Percentiles rank a stretch among this genome's conserved stretches.
These are phyloP conservation scores for Xylariaceae sp. DNA, from an alignment of 2,329 filamentous ascomycete genomes.

Conservation along the genomic window DNA sequence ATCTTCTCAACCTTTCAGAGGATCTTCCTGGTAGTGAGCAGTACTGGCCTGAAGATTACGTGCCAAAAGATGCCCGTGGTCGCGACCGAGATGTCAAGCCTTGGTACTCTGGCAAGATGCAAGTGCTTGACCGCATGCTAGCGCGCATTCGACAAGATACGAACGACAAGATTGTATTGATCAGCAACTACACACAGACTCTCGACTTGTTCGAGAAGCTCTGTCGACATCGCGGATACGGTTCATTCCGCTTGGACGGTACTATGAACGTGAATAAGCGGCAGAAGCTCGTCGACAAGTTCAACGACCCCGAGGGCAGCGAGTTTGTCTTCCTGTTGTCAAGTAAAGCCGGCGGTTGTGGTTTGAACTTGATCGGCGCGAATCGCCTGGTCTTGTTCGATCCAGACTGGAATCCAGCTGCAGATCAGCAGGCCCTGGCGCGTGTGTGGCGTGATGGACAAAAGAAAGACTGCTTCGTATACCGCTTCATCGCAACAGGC, in stretches of 20 bases:
- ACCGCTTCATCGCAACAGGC: slow-evolving; percentile 97
- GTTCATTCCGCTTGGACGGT: slow-evolving; percentile 82
- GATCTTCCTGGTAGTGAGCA: slow-evolving; percentile 85
- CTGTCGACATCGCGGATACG: slow-evolving; percentile 79
- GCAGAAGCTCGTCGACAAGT: slow-evolving; percentile 94
- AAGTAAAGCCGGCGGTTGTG: slow-evolving; percentile 93
- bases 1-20: slow-evolving; percentile 74
- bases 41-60: slow-evolving; percentile 78
- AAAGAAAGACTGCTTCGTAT: slow-evolving; percentile 99
- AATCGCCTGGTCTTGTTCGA: slow-evolving; percentile 87
- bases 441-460: slow-evolving; percentile 98
- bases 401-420: slow-evolving; percentile 95
- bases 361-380: slow-evolving; percentile 75
- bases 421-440: slow-evolving; percentile 93
- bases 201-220: slow-evolving; percentile 90
- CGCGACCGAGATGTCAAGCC: slow-evolving; percentile 88
- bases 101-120: slow-evolving; percentile 98
- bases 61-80: slow-evolving; percentile 80
- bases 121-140: slow-evolving; percentile 96
- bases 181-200: slow-evolving; percentile 97
- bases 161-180: slow-evolving; percentile 98
- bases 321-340: slow-evolving; percentile 97
- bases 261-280: slow-evolving; percentile 98
- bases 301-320: slow-evolving; percentile 84
- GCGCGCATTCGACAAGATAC: slow-evolving; percentile 92